Conservation (phyloP, 116 monocot genomes). For the Thalassia testudinum region DNA sequence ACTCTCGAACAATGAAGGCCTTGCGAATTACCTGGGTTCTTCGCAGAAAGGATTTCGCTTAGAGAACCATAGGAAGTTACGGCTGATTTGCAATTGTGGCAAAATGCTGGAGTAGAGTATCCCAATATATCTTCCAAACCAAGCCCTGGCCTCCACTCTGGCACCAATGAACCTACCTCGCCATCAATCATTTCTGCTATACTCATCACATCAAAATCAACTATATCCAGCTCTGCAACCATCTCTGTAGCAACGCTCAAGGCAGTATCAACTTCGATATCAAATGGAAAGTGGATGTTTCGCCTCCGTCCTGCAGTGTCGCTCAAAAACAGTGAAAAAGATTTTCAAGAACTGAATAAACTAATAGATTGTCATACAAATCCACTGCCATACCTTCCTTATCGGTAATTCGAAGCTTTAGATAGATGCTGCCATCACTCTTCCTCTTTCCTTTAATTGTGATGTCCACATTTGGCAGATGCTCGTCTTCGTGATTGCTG, state of each 20-base stretch:
- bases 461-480: conserved; percentile 26
- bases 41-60: conserved; percentile 20
- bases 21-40: conserved; percentile 5
- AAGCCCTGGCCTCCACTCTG: conserved; percentile 56
- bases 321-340: neutral
- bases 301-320: conserved; percentile 41
- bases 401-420: conserved; percentile 72
- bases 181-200: conserved; percentile 88
- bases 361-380: neutral
- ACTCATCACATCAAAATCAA: conserved; percentile 63
- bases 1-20: conserved; percentile 14
- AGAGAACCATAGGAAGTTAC: conserved; percentile 40
- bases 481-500: conserved; percentile 15
- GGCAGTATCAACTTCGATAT: conserved; percentile 73
- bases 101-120: conserved; percentile 7
- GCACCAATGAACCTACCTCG: conserved; percentile 51
- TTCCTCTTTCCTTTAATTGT: conserved; percentile 58
- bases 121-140: conserved; percentile 26
- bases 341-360: neutral
- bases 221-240: conserved; percentile 73
- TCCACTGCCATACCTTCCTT: conserved; percentile 8
- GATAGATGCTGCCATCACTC: conserved; percentile 72
- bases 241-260: conserved; percentile 82
- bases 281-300: conserved; percentile 76
- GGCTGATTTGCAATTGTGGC: conserved; percentile 40